Evolutionary conservation across 345 rosid species (phyloP).

Genomic region (Brassica juncea): DNA sequence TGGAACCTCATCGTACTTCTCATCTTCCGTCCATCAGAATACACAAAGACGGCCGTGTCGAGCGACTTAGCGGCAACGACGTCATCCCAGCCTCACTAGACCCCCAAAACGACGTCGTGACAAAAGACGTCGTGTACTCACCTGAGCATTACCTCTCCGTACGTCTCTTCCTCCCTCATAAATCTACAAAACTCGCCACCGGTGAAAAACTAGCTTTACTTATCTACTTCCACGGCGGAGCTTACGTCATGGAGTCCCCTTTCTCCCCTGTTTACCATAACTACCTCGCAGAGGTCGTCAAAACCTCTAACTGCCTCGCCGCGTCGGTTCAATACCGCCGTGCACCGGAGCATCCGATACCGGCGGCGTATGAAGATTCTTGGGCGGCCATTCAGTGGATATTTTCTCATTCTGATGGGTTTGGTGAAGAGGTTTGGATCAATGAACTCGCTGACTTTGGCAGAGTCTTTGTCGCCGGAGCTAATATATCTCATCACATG

Average conservation of each 20-base stretch:
- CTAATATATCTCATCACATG: conserved; percentile 53
- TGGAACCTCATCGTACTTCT: conserved; percentile 16
- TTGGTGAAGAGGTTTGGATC: conserved; percentile 49
- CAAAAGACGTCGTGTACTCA: conserved; percentile 45
- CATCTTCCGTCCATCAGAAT: conserved; percentile 34
- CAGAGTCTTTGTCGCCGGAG: conserved; percentile 49
- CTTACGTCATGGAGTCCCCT: conserved; percentile 45
- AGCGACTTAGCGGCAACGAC: conserved; percentile 47
- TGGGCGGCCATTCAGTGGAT: conserved; percentile 57
- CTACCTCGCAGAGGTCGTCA: conserved; percentile 39
- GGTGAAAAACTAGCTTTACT: conserved; percentile 46
- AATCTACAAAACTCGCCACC: neutral
- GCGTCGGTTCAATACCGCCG: conserved; percentile 49
- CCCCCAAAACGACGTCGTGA: conserved; percentile 40
- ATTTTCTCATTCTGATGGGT: conserved; percentile 20
- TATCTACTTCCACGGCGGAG: conserved; percentile 61
- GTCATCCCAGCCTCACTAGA: conserved; percentile 42
- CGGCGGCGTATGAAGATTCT: conserved; percentile 50
- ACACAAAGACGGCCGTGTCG: conserved; percentile 46
- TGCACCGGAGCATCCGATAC: conserved; percentile 53
- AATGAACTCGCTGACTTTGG: conserved; percentile 42
- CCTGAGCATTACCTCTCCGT: conserved; percentile 40
- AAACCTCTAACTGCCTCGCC: conserved; percentile 42
- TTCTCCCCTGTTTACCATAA: conserved; percentile 41
- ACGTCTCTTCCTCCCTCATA: conserved; percentile 52